Evolutionary conservation across 139 green algal species (phyloP).

Genomic region (Chlamydomonas schloesseri): DNA sequence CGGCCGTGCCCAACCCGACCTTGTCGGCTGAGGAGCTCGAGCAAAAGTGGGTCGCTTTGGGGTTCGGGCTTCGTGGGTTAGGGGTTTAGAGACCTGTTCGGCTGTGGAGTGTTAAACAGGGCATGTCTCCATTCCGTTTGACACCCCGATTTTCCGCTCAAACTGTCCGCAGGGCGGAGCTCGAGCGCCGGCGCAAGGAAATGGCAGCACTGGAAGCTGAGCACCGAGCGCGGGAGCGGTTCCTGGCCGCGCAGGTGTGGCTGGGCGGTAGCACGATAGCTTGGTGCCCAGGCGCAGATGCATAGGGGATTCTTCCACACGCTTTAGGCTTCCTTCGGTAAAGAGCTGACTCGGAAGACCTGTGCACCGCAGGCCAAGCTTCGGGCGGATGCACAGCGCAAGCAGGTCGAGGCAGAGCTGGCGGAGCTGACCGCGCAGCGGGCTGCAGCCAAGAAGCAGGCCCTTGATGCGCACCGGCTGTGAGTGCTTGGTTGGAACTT

Average conservation of each 20-base stretch:
- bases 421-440: neutral
- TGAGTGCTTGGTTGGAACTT: neutral
- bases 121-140: too few species aligned
- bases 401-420: conserved; percentile 28
- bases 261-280: too few species aligned
- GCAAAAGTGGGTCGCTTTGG: neutral
- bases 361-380: conserved; percentile 19
- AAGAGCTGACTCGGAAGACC: too few species aligned
- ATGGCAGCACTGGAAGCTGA: conserved; percentile 5
- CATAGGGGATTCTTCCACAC: too few species aligned
- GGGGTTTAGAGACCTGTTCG: too few species aligned
- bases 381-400: neutral
- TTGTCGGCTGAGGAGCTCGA: conserved; percentile 1
- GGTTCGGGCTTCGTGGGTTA: neutral
- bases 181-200: conserved; percentile 27
- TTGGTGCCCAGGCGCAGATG: too few species aligned
- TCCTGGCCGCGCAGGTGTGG: conserved; percentile 12
- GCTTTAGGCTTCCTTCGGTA: too few species aligned
- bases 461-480: conserved; percentile 16
- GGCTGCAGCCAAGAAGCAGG: conserved; percentile 4
- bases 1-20: neutral
- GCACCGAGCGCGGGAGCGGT: conserved; percentile 4
- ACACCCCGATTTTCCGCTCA: too few species aligned
- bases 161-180: neutral
- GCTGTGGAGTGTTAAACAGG: too few species aligned